Percentiles rank a stretch among this genome's conserved stretches.
Conservation (phyloP, 1,284 basidiomycete species). For the Puccinia triticina region DNA sequence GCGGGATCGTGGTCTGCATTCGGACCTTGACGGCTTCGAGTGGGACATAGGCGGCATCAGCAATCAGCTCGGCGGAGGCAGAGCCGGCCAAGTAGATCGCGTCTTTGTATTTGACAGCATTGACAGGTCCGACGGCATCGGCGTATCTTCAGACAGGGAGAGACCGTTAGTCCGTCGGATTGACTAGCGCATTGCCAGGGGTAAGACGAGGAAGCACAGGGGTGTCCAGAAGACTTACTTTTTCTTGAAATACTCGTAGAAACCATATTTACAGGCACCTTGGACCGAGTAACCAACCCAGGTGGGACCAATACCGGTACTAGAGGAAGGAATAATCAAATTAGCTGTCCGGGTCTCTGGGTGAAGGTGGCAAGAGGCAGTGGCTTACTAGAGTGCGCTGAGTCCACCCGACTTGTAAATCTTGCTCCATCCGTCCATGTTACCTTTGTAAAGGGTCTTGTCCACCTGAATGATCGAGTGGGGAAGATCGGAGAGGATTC, state of each 20-base stretch:
- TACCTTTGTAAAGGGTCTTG: constrained; percentile 59
- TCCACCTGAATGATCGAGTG: constrained; percentile 54
- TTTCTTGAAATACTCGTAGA: constrained; percentile 58
- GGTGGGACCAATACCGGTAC: constrained; percentile 59
- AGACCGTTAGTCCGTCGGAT: background rate
- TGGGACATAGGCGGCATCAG: constrained; percentile 59
- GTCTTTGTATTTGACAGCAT: constrained; percentile 60
- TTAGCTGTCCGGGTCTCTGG: background rate
- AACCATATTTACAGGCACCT: constrained; percentile 59
- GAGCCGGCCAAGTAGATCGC: constrained; percentile 59
- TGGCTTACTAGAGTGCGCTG: constrained; percentile 57
- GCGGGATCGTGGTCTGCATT: constrained; percentile 60
- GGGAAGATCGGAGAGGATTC: background rate
- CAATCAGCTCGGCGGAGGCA: constrained; percentile 59
- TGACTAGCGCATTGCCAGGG: background rate
- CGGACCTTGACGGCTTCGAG: constrained; percentile 60
- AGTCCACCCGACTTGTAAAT: constrained; percentile 57
- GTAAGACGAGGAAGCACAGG: too few relatives aligned
- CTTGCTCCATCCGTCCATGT: constrained; percentile 59
- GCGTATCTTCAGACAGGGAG: constrained; percentile 55
- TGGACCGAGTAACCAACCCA: constrained; percentile 59
- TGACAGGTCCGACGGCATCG: constrained; percentile 57
- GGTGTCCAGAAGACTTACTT: too few relatives aligned
- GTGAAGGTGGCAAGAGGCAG: background rate
- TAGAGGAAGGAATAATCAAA: constrained; percentile 32